Evolutionary conservation across 768 basidiomycete species (phyloP).

Genomic region (Lentinus tigrinus): DNA sequence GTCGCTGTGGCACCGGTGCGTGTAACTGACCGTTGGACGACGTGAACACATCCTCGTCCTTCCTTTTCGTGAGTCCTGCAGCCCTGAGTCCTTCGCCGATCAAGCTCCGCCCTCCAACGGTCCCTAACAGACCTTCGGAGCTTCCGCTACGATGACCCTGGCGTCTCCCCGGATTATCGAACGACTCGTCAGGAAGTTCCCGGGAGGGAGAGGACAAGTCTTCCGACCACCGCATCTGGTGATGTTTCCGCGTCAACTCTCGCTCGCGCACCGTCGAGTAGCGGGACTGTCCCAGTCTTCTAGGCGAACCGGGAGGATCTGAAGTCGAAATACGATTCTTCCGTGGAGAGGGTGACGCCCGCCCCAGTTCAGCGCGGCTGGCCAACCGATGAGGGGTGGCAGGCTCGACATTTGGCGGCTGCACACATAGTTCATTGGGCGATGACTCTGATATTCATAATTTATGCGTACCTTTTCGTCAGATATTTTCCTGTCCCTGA

Average conservation of each 20-base stretch:
- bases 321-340: constrained; percentile 9
- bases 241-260: constrained; percentile 47
- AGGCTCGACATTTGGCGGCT: constrained; percentile 18
- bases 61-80: constrained; percentile 57
- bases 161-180: constrained; percentile 39
- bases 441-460: neutral
- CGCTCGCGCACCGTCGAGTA: constrained; percentile 52
- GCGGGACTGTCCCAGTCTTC: constrained; percentile 34
- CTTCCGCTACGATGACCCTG: constrained; percentile 66
- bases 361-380: constrained; percentile 10
- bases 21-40: constrained; percentile 8
- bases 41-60: constrained; percentile 37
- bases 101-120: constrained; percentile 50
- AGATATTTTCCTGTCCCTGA: constrained; percentile 37
- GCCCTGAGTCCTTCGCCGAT: constrained; percentile 69
- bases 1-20: constrained; percentile 8
- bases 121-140: constrained; percentile 57
- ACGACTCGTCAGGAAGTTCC: constrained; percentile 26
- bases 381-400: constrained; percentile 24
- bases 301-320: constrained; percentile 22
- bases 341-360: constrained; percentile 23
- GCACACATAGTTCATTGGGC: neutral
- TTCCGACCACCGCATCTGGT: constrained; percentile 54
- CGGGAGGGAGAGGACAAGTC: constrained; percentile 34
- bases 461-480: constrained; percentile 42